Base-by-base conservation (phyloP, 108 stramenopile genomes). In the Nitzschia inconspicua region DNA sequence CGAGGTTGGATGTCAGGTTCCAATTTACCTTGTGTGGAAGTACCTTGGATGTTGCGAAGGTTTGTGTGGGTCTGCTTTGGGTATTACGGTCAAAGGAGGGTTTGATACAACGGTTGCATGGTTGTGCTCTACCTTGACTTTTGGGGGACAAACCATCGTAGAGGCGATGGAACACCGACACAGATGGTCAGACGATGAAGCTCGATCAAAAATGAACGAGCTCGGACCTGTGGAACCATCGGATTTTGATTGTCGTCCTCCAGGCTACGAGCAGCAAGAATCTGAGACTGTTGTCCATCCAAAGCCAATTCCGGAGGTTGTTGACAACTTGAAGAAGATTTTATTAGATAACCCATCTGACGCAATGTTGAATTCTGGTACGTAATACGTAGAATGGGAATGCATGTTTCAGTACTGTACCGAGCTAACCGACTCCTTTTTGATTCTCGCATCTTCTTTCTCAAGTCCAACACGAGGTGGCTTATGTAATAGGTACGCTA, bases 41-140 rank as follows among this genome's bases (percentile, higher is more conserved):
- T 46, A 52, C 18, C 58, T 94, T n/a, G 67, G 79, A 5, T 86
- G 78, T 47, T 88, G 86, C 65, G 88, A 90, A 60, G 92, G 92
- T 4, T 52, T 90, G 18, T 85, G 82, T 47, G 89, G 92, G 4
- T 44, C 73, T 47, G 69, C 83, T 28, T 69, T 94, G 0, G 92
- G 92, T 25, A 63, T 62, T 27, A 65, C 86, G 9, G 82, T 90
- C 44, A 85, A 86, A 53, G 70, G 80, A 60, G 87, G 88, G 4
- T 85, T 73, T 18, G 92, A 94, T 61, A 70, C 76, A 23, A 88
- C 89, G 1, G 68, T 94, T 8, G 55, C 81, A 26, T 89, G 87
- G 88, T 67, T 88, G 5, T 90, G 83, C 42, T 64, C 58, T 41
- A 51, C 60, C 13, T 63, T 86, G 24, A 79, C 82, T 0, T 88